Percentiles rank a stretch among this genome's conserved stretches.
phyloP scores from a whole-genome alignment of 2,329 filamentous ascomycete genomes.

The Ciborinia camelliae region DNA sequence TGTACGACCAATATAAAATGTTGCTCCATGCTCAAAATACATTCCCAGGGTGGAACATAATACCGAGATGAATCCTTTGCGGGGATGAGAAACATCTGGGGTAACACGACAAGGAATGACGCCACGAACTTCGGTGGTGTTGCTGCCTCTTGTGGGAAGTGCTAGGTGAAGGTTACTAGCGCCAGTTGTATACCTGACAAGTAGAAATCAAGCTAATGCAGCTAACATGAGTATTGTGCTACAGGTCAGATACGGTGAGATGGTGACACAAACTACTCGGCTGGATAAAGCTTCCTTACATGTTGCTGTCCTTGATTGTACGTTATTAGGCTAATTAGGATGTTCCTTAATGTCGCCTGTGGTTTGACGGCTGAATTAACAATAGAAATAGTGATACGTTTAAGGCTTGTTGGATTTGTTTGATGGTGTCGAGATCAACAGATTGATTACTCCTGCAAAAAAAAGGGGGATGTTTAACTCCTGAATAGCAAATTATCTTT shows the following conservation, averaged over 20 bases:
- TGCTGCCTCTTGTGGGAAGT: neutral
- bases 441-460: neutral
- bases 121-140: neutral
- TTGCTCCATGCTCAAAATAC: neutral
- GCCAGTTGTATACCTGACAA: too few species aligned
- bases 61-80: neutral
- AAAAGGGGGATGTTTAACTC: neutral
- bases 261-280: neutral
- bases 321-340: neutral
- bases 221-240: constrained; percentile 1
- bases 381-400: neutral
- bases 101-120: constrained; percentile 7
- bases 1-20: neutral
- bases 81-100: constrained; percentile 7
- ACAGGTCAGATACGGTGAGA: constrained; percentile 1
- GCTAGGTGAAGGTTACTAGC: neutral
- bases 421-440: neutral
- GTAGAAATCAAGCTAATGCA: neutral
- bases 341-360: neutral
- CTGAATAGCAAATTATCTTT: neutral
- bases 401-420: neutral
- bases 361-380: neutral
- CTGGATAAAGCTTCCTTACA: neutral
- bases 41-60: neutral
- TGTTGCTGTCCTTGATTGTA: neutral